Conservation (phyloP, 2,329 filamentous ascomycete genomes). For the Fusarium sp. region DNA sequence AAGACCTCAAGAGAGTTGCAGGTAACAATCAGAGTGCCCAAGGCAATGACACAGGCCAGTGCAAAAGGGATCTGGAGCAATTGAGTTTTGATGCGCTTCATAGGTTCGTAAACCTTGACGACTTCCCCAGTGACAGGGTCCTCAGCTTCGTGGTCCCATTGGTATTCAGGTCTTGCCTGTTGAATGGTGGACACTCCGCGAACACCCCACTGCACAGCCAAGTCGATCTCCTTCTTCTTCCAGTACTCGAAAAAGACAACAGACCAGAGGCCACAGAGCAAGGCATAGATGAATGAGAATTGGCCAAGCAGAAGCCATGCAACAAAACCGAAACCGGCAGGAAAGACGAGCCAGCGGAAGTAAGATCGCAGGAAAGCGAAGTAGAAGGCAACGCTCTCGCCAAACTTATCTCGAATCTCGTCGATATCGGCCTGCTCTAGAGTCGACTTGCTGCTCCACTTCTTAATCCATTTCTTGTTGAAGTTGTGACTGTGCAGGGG, state of each 20-base stretch:
- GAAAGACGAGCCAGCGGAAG: constrained; percentile 85
- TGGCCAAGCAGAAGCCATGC: constrained; percentile 86
- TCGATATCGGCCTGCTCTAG: constrained; percentile 75
- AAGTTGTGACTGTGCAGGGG: constrained; percentile 81
- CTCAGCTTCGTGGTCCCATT: constrained; percentile 78
- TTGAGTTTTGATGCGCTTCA: constrained; percentile 81
- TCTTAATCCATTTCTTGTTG: constrained; percentile 80
- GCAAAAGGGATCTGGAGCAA: constrained; percentile 88
- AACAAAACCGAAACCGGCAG: constrained; percentile 79
- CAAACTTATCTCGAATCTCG: constrained; percentile 80
- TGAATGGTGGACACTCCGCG: constrained; percentile 86
- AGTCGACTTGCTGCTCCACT: constrained; percentile 78
- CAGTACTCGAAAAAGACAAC: constrained; percentile 94
- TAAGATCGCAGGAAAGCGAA: constrained; percentile 95
- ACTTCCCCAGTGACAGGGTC: constrained; percentile 87
- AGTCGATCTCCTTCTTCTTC: constrained; percentile 91
- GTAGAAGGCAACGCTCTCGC: constrained; percentile 91
- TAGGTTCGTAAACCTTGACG: constrained; percentile 78
- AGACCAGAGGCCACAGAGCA: constrained; percentile 85
- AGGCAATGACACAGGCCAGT: constrained; percentile 73
- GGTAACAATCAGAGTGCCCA: constrained; percentile 84
- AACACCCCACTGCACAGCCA: constrained; percentile 89
- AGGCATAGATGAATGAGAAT: constrained; percentile 84
- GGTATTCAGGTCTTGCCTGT: constrained; percentile 79
- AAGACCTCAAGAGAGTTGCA: constrained; percentile 97